Conservation (phyloP, 768 basidiomycete species). For the Glaciozyma martinii region DNA sequence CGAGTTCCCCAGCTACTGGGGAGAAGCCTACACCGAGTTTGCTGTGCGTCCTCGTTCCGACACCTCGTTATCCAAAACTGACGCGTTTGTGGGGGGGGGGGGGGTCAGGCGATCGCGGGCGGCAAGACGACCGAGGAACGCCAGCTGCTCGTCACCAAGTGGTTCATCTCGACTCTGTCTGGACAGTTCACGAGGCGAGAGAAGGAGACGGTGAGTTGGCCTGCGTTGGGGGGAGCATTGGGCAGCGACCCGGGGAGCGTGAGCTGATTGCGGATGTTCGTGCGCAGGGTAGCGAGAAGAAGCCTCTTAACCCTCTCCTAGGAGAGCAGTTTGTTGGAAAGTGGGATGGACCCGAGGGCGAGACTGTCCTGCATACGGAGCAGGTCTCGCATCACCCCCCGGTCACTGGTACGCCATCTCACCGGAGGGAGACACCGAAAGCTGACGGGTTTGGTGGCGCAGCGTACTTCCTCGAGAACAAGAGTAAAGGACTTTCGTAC, state of each 20-base stretch:
- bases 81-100: too few species aligned
- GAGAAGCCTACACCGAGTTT: constrained; percentile 84
- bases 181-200: constrained; percentile 51
- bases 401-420: constrained; percentile 38
- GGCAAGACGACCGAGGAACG: constrained; percentile 65
- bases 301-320: constrained; percentile 72
- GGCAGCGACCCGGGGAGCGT: background rate
- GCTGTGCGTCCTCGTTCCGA: constrained; percentile 51
- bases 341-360: constrained; percentile 26
- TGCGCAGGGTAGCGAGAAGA: constrained; percentile 79
- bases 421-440: background rate
- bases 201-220: constrained; percentile 21
- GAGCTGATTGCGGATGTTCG: background rate
- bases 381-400: constrained; percentile 76
- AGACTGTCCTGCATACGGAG: constrained; percentile 26
- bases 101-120: constrained; percentile 41
- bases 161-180: constrained; percentile 96
- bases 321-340: constrained; percentile 34
- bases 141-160: constrained; percentile 70
- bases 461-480: constrained; percentile 78
- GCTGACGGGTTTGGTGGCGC: constrained; percentile 39
- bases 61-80: background rate
- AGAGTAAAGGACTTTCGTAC: constrained; percentile 61
- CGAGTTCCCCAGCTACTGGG: constrained; percentile 59
- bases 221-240: background rate